A percentile compares a stretch with the other conserved stretches of the same genome.
These are phyloP conservation scores for Sophora flavescens DNA, from an alignment of 306 rosid species.

Conservation along the genomic window DNA sequence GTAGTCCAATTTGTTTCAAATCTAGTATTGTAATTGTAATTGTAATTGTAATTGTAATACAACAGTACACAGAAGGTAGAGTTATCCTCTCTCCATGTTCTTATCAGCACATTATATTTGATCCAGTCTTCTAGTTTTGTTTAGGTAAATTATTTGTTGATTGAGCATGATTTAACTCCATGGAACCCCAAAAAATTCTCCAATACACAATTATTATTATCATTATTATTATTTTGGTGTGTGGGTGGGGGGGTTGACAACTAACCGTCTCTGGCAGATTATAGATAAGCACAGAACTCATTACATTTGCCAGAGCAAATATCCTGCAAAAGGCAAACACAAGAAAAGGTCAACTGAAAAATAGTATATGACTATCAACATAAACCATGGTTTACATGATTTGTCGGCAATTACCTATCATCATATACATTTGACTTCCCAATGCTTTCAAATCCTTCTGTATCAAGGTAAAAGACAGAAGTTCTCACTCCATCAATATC, in stretches of 20 bases:
- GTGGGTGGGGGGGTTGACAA: neutral
- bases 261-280: slow-evolving; percentile 96
- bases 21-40: neutral
- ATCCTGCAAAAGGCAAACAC: slow-evolving; percentile 67
- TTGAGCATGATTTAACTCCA: neutral
- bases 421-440: slow-evolving; percentile 98
- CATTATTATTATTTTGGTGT: too few species aligned
- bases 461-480: slow-evolving; percentile 92
- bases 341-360: slow-evolving; percentile 34
- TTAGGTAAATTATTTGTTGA: neutral
- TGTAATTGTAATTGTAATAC: too few species aligned
- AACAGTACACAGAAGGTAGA: neutral
- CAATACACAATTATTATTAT: too few species aligned
- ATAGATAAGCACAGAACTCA: slow-evolving; percentile 96
- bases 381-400: slow-evolving; percentile 32
- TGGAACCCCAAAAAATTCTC: neutral
- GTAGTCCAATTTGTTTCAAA: neutral
- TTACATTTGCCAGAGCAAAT: slow-evolving; percentile 91
- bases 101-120: neutral
- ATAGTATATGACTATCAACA: slow-evolving; percentile 42
- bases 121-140: neutral
- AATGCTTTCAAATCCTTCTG: slow-evolving; percentile 97
- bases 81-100: slow-evolving; percentile 15
- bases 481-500: slow-evolving; percentile 85
- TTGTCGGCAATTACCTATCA: slow-evolving; percentile 76